These are phyloP conservation scores for Forsythia suspensa DNA, from an alignment of 257 asterid genomes.

Conservation along the genomic window DNA sequence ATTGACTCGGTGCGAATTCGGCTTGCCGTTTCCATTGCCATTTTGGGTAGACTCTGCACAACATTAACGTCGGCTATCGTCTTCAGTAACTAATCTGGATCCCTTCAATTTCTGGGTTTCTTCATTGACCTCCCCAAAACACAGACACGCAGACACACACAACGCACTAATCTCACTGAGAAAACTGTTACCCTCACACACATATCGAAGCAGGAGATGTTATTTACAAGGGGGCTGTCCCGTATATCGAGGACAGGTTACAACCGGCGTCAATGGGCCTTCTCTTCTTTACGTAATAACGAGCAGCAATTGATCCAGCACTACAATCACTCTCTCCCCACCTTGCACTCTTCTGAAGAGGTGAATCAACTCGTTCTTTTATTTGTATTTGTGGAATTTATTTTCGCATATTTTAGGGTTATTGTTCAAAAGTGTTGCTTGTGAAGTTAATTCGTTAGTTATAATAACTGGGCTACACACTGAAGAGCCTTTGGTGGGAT, in stretches of 20 bases:
- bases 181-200: too few relatives aligned
- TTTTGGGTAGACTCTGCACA: constrained; percentile 1
- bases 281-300: constrained; percentile 22
- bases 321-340: constrained; percentile 32
- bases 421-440: not conserved
- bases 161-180: not conserved
- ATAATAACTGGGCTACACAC: not conserved
- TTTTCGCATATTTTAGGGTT: not conserved
- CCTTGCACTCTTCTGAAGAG: constrained; percentile 44
- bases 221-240: constrained; percentile 34
- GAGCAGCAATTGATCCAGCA: constrained; percentile 35
- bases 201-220: constrained; percentile 28
- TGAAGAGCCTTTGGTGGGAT: not conserved
- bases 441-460: not conserved
- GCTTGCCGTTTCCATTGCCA: constrained; percentile 19
- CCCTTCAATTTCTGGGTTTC: not conserved
- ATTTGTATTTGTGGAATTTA: not conserved
- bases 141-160: not conserved
- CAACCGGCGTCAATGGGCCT: constrained; percentile 38
- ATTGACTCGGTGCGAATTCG: not conserved
- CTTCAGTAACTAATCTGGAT: constrained; percentile 15
- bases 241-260: constrained; percentile 49
- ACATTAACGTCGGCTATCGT: constrained; percentile 24
- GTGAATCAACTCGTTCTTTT: constrained; percentile 27
- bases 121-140: not conserved